A percentile compares a stretch with the other conserved stretches of the same genome.
Evolutionary conservation across 2,329 filamentous ascomycete species (phyloP).

Genomic region (Sclerotinia minor): DNA sequence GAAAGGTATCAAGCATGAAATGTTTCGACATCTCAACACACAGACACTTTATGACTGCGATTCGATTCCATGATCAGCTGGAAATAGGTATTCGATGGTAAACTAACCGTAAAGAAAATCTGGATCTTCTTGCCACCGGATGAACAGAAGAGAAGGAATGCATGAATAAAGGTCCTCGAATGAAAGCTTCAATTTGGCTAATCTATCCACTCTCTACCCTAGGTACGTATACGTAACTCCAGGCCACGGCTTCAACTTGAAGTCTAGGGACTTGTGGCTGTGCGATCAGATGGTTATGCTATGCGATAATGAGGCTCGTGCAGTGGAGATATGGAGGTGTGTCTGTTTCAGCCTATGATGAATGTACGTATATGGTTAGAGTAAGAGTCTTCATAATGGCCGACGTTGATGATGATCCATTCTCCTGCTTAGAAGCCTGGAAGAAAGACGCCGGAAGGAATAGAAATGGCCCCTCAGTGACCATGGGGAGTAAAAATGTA

Average conservation of each 20-base stretch:
- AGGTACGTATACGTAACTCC: neutral
- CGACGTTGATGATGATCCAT: neutral
- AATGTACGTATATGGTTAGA: neutral
- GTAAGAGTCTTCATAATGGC: neutral
- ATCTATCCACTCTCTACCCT: neutral
- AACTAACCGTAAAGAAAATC: neutral
- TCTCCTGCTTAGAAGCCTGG: neutral
- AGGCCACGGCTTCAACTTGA: neutral
- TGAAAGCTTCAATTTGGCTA: neutral
- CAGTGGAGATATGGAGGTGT: neutral
- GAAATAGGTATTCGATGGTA: neutral
- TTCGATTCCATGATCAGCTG: neutral
- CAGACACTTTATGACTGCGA: neutral
- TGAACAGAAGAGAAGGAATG: constrained; percentile 6
- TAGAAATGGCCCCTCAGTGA: neutral
- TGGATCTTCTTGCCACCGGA: neutral
- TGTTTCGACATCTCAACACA: neutral
- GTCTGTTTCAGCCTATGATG: neutral
- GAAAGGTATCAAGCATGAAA: constrained; percentile 6
- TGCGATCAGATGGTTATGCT: constrained; percentile 5
- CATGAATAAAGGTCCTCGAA: neutral
- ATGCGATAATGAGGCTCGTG: neutral
- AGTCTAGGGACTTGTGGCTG: neutral
- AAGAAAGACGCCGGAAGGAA: neutral
- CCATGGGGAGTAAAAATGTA: neutral